These are phyloP conservation scores for Apophysomyces ossiformis DNA, from an alignment of 371 early-diverging fungal species.

Conservation along the genomic window DNA sequence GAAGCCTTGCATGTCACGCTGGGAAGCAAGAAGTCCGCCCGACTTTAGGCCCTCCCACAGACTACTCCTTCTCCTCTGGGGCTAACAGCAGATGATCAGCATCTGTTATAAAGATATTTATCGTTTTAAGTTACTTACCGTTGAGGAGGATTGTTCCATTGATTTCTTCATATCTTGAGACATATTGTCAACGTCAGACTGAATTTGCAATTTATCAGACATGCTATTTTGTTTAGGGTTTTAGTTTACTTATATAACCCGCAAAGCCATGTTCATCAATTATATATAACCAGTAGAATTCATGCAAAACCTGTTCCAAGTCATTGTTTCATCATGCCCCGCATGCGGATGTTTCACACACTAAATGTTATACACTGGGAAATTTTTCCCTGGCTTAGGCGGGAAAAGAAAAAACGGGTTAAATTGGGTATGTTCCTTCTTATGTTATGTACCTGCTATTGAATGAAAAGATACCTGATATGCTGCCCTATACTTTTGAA, in stretches of 20 bases:
- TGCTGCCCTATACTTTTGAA: too few species aligned
- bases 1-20: constrained; percentile 11
- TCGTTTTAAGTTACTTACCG: background rate
- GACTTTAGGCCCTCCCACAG: background rate
- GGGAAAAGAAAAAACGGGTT: too few species aligned
- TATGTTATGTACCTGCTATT: too few species aligned
- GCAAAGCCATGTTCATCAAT: background rate
- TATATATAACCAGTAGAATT: background rate
- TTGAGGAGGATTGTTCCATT: background rate
- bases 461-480: too few species aligned
- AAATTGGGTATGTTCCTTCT: too few species aligned
- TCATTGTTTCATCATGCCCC: constrained; percentile 2
- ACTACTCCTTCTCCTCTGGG: constrained; percentile 5
- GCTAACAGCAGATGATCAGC: background rate
- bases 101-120: background rate
- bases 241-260: background rate
- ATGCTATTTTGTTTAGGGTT: background rate
- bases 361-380: background rate
- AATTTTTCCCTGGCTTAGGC: too few species aligned
- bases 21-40: constrained; percentile 13
- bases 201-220: constrained; percentile 5
- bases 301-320: constrained; percentile 1
- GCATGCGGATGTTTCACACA: background rate
- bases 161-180: background rate
- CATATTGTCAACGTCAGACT: constrained; percentile 3